These are phyloP conservation scores for Trypanosoma scelopori DNA, from an alignment of 208 protist genomes.

Conservation along the genomic window DNA sequence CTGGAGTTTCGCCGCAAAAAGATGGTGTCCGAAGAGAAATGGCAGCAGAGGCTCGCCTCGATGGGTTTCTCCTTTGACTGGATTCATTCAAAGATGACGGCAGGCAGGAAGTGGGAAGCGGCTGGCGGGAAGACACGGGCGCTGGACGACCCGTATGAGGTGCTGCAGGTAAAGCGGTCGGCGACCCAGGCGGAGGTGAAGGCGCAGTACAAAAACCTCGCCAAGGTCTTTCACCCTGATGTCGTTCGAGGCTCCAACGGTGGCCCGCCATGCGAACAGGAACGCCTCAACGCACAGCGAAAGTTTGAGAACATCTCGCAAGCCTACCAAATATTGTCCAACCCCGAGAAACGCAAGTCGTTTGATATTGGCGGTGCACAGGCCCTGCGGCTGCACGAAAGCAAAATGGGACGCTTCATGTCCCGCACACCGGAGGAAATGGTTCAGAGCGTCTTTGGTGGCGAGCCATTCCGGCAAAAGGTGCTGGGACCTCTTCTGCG, in stretches of 20 bases:
- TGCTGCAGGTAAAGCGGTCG: slow-evolving; percentile 61
- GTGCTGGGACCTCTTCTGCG: slow-evolving; percentile 71
- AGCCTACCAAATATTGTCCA: slow-evolving; percentile 87
- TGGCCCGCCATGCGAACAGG: slow-evolving; percentile 31
- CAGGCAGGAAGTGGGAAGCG: slow-evolving; percentile 1
- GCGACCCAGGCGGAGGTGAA: slow-evolving; percentile 70
- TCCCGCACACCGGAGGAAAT: slow-evolving; percentile 81
- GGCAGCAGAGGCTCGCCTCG: slow-evolving; percentile 47
- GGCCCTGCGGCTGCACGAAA: slow-evolving; percentile 65
- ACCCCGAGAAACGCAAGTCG: slow-evolving; percentile 77
- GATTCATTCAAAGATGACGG: slow-evolving; percentile 37
- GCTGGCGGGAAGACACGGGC: slow-evolving; percentile 20
- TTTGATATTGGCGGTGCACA: slow-evolving; percentile 71
- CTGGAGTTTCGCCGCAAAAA: slow-evolving; percentile 70
- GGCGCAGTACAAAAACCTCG: slow-evolving; percentile 85
- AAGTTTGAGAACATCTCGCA: slow-evolving; percentile 75
- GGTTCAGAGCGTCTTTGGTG: slow-evolving; percentile 84
- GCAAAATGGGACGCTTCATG: slow-evolving; percentile 67
- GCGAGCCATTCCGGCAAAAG: slow-evolving; percentile 58
- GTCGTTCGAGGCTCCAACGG: slow-evolving; percentile 42
- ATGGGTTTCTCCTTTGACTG: slow-evolving; percentile 83
- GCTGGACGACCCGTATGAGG: slow-evolving; percentile 69
- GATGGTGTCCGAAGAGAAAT: slow-evolving; percentile 60
- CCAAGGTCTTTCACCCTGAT: slow-evolving; percentile 87
- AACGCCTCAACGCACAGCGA: slow-evolving; percentile 44